Percentiles rank a stretch among this genome's conserved stretches.
phyloP scores from a whole-genome alignment of 768 basidiomycete species.

The Collybiopsis confluens region DNA sequence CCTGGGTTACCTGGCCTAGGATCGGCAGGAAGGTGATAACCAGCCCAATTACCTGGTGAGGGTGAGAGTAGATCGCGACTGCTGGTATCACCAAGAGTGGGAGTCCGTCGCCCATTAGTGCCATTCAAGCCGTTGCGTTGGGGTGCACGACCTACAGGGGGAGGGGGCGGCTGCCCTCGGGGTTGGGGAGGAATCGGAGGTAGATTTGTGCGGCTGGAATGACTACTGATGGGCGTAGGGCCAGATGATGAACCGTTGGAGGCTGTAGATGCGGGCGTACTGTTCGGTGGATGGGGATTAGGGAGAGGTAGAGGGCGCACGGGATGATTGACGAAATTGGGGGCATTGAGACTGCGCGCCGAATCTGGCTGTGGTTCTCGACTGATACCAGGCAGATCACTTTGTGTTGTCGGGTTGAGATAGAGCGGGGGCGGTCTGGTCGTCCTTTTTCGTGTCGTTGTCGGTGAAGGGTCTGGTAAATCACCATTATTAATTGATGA shows the following conservation, averaged over 20 bases:
- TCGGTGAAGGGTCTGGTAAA: slow-evolving; percentile 20
- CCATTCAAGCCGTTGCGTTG: slow-evolving; percentile 21
- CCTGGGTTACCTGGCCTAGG: slow-evolving; percentile 52
- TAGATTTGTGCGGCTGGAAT: slow-evolving; percentile 34
- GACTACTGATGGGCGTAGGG: slow-evolving; percentile 28
- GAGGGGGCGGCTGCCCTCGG: slow-evolving; percentile 60
- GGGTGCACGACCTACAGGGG: slow-evolving; percentile 35
- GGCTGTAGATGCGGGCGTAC: slow-evolving; percentile 13
- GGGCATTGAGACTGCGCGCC: slow-evolving; percentile 27
- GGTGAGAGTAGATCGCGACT: slow-evolving; percentile 35
- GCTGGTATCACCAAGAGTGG: slow-evolving; percentile 47
- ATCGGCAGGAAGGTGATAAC: slow-evolving; percentile 56
- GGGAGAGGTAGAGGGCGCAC: slow-evolving; percentile 51
- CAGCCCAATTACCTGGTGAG: slow-evolving; percentile 36
- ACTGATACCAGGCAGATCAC: slow-evolving; percentile 70
- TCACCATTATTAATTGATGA: slow-evolving; percentile 2
- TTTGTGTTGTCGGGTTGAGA: slow-evolving; percentile 50
- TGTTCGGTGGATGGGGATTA: slow-evolving; percentile 25
- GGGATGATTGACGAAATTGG: slow-evolving; percentile 25
- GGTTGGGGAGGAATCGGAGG: slow-evolving; percentile 61
- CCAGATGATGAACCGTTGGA: slow-evolving; percentile 14
- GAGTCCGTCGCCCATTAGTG: slow-evolving; percentile 45
- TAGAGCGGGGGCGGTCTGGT: slow-evolving; percentile 81
- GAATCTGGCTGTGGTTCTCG: slow-evolving; percentile 61
- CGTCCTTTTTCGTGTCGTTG: slow-evolving; percentile 19